Evolutionary conservation across 192 early-diverging fungal species (phyloP).

Genomic region (Entomortierella lignicola): DNA sequence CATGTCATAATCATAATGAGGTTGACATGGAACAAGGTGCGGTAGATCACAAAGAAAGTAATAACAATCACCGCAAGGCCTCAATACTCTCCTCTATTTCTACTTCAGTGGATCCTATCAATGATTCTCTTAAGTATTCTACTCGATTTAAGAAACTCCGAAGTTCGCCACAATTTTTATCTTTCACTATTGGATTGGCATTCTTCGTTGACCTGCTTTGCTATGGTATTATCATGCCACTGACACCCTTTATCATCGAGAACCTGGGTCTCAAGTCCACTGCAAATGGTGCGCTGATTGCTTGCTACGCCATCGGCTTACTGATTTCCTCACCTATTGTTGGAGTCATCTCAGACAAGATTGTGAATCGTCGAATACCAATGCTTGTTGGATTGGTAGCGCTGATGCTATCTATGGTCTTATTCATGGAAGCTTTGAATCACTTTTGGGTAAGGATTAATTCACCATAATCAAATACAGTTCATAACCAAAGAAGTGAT

Average conservation of each 20-base stretch:
- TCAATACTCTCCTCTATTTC: background rate
- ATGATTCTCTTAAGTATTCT: background rate
- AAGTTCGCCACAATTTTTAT: constrained; percentile 24
- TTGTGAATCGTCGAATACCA: constrained; percentile 36
- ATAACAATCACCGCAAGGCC: background rate
- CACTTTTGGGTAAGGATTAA: constrained; percentile 43
- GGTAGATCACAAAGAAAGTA: background rate
- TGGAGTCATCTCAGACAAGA: constrained; percentile 34
- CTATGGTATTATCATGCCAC: constrained; percentile 46
- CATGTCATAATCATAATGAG: background rate
- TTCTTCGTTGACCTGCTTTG: constrained; percentile 44
- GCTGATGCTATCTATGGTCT: constrained; percentile 25
- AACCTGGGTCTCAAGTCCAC: constrained; percentile 22
- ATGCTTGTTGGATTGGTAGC: constrained; percentile 53
- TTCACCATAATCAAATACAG: no score
- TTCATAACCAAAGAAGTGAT: constrained; percentile 22
- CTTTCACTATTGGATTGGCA: constrained; percentile 29
- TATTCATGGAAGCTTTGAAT: constrained; percentile 44
- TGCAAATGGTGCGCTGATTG: constrained; percentile 37
- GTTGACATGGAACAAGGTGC: background rate
- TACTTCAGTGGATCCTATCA: background rate
- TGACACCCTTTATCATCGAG: constrained; percentile 38
- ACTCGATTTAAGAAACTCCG: constrained; percentile 11
- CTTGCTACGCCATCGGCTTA: constrained; percentile 34
- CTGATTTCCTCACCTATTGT: constrained; percentile 31